phyloP scores from a whole-genome alignment of 768 basidiomycete species.

The Nevesoporus exiguus region DNA sequence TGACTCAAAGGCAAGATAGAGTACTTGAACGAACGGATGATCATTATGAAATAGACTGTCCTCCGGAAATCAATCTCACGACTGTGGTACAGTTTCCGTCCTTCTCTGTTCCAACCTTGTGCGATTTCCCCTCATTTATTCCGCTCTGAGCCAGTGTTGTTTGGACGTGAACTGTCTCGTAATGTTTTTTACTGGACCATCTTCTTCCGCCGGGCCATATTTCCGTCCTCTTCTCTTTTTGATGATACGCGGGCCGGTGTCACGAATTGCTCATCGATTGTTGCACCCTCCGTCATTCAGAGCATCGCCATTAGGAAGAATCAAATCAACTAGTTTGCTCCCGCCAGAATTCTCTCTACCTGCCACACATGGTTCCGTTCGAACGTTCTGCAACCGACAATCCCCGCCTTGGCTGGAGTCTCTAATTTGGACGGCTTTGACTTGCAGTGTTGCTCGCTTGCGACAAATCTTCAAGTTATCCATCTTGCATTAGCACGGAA shows the following conservation, averaged over 20 bases:
- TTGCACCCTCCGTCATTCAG: conserved; percentile 12
- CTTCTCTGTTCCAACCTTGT: background rate
- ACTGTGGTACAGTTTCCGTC: conserved; percentile 13
- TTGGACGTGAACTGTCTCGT: conserved; percentile 3
- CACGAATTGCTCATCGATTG: background rate
- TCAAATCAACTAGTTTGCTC: background rate
- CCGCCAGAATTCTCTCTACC: background rate
- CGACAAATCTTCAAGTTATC: background rate
- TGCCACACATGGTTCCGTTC: conserved; percentile 2
- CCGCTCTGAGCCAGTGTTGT: conserved; percentile 7
- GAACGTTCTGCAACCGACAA: background rate
- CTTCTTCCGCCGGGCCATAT: too few species aligned
- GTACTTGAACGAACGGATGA: too few species aligned
- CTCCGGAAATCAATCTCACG: background rate
- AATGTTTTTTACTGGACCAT: too few species aligned
- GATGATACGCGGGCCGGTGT: background rate
- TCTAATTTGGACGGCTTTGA: conserved; percentile 4
- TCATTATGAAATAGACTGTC: conserved; percentile 6
- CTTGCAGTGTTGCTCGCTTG: conserved; percentile 5
- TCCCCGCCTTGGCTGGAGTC: background rate
- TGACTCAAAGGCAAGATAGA: too few species aligned
- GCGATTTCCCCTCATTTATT: conserved; percentile 3
- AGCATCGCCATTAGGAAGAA: background rate
- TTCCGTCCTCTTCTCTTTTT: background rate
- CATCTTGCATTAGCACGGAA: conserved; percentile 1